phyloP scores from a whole-genome alignment of 1,139 yeast species.

The Lipomyces yarrowii region DNA sequence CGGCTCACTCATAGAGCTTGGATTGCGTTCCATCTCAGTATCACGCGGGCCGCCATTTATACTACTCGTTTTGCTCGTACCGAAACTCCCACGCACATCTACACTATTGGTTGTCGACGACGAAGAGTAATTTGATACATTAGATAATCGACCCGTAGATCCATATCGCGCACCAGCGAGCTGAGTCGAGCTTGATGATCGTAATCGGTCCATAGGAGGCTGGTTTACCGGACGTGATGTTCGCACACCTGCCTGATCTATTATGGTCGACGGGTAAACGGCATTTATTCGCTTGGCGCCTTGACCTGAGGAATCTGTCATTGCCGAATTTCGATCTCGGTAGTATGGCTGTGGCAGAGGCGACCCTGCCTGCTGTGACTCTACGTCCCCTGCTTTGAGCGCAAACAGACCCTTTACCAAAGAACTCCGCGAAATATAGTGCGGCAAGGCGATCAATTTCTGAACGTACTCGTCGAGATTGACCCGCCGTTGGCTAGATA shows the following conservation, averaged over 20 bases:
- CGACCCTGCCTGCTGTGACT: constrained; percentile 42
- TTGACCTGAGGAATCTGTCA: neutral
- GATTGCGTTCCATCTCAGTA: constrained; percentile 15
- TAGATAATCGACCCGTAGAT: neutral
- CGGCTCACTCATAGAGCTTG: constrained; percentile 14
- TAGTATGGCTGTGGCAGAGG: constrained; percentile 8
- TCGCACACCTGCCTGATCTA: neutral
- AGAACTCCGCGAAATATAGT: constrained; percentile 69
- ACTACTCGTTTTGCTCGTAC: constrained; percentile 15
- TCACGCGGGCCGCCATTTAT: constrained; percentile 15
- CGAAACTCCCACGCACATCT: constrained; percentile 6
- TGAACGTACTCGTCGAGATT: constrained; percentile 83
- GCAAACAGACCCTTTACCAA: constrained; percentile 75
- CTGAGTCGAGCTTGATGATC: constrained; percentile 4
- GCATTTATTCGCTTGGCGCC: neutral
- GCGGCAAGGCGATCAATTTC: constrained; percentile 73
- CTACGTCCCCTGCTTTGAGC: constrained; percentile 64
- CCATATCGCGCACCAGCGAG: neutral
- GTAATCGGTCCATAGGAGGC: constrained; percentile 12
- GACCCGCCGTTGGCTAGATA: constrained; percentile 80
- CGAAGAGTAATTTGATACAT: constrained; percentile 7
- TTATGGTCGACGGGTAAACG: neutral
- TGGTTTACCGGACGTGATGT: neutral
- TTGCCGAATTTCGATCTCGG: constrained; percentile 1
- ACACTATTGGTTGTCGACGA: constrained; percentile 16